These are phyloP conservation scores for Auricularia heimuer DNA, from an alignment of 768 basidiomycete genomes.

Conservation along the genomic window DNA sequence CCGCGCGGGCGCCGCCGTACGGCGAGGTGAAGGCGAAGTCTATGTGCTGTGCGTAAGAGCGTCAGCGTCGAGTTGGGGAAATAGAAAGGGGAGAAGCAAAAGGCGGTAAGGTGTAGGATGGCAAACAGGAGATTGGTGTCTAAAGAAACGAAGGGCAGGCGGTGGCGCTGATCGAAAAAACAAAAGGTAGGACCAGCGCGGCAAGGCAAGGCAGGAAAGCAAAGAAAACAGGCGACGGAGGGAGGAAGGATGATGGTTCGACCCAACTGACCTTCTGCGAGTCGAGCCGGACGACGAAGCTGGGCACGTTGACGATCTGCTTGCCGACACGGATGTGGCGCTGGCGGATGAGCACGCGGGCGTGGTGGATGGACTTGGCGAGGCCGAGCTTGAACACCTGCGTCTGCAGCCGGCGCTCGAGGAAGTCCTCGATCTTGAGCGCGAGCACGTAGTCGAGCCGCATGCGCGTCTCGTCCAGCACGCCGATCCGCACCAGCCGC, in stretches of 20 bases:
- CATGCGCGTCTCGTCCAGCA: conserved; percentile 98
- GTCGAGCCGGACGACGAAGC: conserved; percentile 97
- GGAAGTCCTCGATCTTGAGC: conserved; percentile 98
- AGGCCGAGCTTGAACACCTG: conserved; percentile 99
- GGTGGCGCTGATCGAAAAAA: too few species aligned
- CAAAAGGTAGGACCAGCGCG: too few species aligned
- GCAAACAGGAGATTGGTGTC: too few species aligned
- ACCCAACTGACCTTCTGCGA: conserved; percentile 67
- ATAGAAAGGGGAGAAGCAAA: too few species aligned
- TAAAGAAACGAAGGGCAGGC: too few species aligned
- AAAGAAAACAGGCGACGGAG: not conserved
- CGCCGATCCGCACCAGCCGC: conserved; percentile 97
- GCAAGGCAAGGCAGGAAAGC: not conserved
- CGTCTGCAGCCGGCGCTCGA: conserved; percentile 97
- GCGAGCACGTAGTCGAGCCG: conserved; percentile 99
- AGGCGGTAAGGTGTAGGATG: too few species aligned
- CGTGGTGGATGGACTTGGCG: conserved; percentile 98
- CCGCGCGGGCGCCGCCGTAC: conserved; percentile 88
- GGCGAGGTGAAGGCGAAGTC: conserved; percentile 97
- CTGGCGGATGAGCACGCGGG: conserved; percentile 95
- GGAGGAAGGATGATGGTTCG: not conserved
- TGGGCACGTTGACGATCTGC: conserved; percentile 98
- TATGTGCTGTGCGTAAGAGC: conserved; percentile 51
- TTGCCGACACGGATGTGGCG: conserved; percentile 99
- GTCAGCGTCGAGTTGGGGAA: not conserved